phyloP scores from a whole-genome alignment of 139 green algal species.

The Haematococcus sp. region DNA sequence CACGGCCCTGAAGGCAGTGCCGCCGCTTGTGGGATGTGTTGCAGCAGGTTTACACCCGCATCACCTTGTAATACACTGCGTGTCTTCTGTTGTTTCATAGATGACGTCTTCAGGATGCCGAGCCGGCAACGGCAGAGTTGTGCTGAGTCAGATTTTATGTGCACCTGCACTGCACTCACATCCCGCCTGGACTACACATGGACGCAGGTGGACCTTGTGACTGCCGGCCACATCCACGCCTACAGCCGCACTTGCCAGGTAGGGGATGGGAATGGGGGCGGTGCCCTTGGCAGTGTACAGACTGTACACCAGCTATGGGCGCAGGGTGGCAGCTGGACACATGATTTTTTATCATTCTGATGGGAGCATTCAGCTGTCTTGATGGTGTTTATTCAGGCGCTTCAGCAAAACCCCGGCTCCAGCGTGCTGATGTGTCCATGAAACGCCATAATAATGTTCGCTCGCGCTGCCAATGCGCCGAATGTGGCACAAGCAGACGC shows the following conservation, averaged over 20 bases:
- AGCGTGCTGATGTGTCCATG: neutral
- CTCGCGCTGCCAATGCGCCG: too few relatives aligned
- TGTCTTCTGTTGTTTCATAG: neutral
- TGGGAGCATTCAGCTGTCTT: too few relatives aligned
- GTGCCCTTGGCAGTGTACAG: neutral
- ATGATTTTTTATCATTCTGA: too few relatives aligned
- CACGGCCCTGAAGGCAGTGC: neutral
- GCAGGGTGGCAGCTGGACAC: neutral
- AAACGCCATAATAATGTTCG: too few relatives aligned
- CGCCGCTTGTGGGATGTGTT: neutral
- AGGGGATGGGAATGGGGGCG: neutral
- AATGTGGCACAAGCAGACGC: neutral
- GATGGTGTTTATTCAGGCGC: neutral
- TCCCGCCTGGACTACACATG: neutral
- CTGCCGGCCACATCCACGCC: slow-evolving; percentile 28
- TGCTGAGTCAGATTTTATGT: neutral
- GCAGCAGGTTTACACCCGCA: too few relatives aligned
- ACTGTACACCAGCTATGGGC: neutral
- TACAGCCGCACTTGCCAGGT: slow-evolving; percentile 21
- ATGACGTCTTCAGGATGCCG: too few relatives aligned
- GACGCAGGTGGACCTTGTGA: slow-evolving; percentile 25
- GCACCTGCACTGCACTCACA: neutral
- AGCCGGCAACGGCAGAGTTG: too few relatives aligned
- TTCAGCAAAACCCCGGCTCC: neutral
- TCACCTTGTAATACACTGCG: neutral